Base-by-base conservation (phyloP, 148 eudicot genomes). In the Nepenthes gracilis region DNA sequence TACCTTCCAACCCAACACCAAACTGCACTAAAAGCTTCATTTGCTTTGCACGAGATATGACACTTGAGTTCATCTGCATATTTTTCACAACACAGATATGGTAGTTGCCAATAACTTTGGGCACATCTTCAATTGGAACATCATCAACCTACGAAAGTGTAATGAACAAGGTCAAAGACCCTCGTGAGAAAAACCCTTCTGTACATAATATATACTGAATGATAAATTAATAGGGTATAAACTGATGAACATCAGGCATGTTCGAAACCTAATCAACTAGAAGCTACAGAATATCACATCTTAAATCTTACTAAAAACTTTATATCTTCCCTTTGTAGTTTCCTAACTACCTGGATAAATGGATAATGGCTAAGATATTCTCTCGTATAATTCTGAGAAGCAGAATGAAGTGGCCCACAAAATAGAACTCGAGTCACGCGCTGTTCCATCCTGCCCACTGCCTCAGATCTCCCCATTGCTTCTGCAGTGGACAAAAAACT, bases 1-100 rank as follows among this genome's bases (percentile, higher is more conserved):
- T 68, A 82, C 98, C 98, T 74, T 93, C 98, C 62, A 88, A 63
- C 47, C 98, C 98, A 67, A 93, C 98, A 64, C 98, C 98, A 70
- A 61, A 88, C 75, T 93, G 98, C 88, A 93, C 55, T 70, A 93
- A 80, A 60, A 93, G 88, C 82, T 86, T 88, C 98, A 88, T 72
- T 59, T 74, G 60, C 49, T 78, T 80, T 35, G 98, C 98, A 64
- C 62, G 79, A 58, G 95, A 80, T 47, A 93, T 79, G 64, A 86
- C 5, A 77, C 78, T 81, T 2, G 88, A 78, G 58, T 73, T 77
- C 34, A 93, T 11, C 47, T 67, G 64, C 86, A 76, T 74, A 70
- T 35, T 84, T 77, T 83, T 86, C 11, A 78, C 83, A 43, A 93
- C 69, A 62, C 96, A 88, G 13, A 93, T 56, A 66, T 93, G 84